A percentile compares a stretch with the other conserved stretches of the same genome.
These are phyloP conservation scores for Nannochloris sp. DNA, from an alignment of 139 green algal genomes.

Conservation along the genomic window DNA sequence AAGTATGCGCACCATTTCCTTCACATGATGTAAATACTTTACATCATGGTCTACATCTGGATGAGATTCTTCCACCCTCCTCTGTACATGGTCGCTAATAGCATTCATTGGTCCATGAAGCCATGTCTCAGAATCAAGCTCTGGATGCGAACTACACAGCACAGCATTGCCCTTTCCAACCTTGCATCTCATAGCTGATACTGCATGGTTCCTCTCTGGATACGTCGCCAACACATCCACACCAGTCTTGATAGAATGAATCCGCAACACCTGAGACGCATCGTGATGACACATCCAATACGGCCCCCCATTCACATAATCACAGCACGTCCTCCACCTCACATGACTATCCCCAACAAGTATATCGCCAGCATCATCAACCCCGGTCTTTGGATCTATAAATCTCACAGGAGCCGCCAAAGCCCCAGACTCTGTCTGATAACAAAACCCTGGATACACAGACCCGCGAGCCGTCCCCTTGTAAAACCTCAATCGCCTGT, in stretches of 20 bases:
- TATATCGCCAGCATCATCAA: background rate
- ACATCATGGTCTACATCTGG: background rate
- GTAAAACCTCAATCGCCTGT: slow-evolving; percentile 60
- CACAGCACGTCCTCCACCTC: slow-evolving; percentile 21
- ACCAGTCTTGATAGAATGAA: background rate
- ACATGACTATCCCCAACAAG: background rate
- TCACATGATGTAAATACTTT: background rate
- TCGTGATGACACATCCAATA: slow-evolving; percentile 23
- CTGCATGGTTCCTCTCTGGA: slow-evolving; percentile 7
- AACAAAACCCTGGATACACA: slow-evolving; percentile 42
- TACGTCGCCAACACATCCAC: slow-evolving; percentile 8
- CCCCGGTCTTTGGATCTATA: background rate
- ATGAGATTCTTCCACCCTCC: background rate
- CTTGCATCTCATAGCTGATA: slow-evolving; percentile 11
- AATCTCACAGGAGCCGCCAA: slow-evolving; percentile 30
- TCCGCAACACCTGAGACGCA: too few relatives aligned
- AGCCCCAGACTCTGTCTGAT: slow-evolving; percentile 43
- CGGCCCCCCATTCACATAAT: slow-evolving; percentile 67
- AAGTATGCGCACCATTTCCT: background rate
- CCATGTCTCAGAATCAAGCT: slow-evolving; percentile 35
- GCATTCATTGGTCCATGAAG: background rate
- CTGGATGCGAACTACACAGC: slow-evolving; percentile 51
- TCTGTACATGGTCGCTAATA: background rate
- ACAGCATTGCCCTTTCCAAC: slow-evolving; percentile 23
- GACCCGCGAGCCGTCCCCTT: slow-evolving; percentile 34